Conservation (phyloP, 1,284 basidiomycete genomes). For the Abortiporus biennis region DNA sequence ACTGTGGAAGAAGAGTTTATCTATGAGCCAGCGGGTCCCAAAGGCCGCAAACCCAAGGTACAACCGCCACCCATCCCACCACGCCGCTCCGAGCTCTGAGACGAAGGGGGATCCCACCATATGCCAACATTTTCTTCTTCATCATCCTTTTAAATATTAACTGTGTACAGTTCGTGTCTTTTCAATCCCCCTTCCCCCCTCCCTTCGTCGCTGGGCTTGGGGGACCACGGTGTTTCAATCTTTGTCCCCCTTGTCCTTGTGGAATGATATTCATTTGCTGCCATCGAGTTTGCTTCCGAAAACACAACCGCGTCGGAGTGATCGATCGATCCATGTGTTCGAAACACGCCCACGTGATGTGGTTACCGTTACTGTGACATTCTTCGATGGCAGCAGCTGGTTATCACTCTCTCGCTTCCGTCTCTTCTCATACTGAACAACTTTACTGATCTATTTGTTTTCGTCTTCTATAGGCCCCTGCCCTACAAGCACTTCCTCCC, state of each 20-base stretch:
- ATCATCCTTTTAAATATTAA: slow-evolving; percentile 25
- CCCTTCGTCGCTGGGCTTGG: slow-evolving; percentile 82
- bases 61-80: slow-evolving; percentile 63
- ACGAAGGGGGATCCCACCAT: slow-evolving; percentile 66
- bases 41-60: slow-evolving; percentile 86
- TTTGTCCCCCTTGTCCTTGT: slow-evolving; percentile 70
- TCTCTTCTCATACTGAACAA: slow-evolving; percentile 14
- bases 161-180: slow-evolving; percentile 65
- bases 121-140: slow-evolving; percentile 34
- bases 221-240: slow-evolving; percentile 66
- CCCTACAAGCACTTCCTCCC: slow-evolving; percentile 51
- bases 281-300: not conserved
- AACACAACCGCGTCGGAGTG: slow-evolving; percentile 10
- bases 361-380: slow-evolving; percentile 3
- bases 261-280: slow-evolving; percentile 39
- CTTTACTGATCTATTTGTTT: slow-evolving; percentile 35
- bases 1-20: slow-evolving; percentile 72
- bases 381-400: slow-evolving; percentile 24
- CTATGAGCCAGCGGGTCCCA: slow-evolving; percentile 60
- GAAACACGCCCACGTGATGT: slow-evolving; percentile 37
- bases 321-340: slow-evolving; percentile 25
- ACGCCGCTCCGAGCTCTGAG: slow-evolving; percentile 86
- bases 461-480: slow-evolving; percentile 23
- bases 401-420: slow-evolving; percentile 33
- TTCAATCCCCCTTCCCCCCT: slow-evolving; percentile 39